Base-by-base conservation (phyloP, 2,329 filamentous ascomycete species). In the Teratosphaeria zuluensis region DNA sequence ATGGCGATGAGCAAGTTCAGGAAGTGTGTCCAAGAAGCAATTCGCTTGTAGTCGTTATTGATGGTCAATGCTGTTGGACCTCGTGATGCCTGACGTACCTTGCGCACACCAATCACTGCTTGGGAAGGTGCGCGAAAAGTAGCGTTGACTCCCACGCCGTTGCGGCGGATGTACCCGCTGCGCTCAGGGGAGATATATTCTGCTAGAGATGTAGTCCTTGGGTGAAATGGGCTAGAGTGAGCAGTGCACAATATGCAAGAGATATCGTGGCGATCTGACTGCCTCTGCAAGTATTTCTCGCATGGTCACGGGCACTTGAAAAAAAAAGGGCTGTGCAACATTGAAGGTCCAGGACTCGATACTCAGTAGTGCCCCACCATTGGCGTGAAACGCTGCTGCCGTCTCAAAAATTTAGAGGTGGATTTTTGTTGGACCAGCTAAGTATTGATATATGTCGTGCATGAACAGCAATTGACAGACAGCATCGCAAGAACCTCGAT, bases 61-160 rank as follows among this genome's bases (percentile, higher is more conserved):
- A 14, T 55, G 53, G 53, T 55, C 53, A 55, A 55, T 55, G 53
- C 53, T 21, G 53, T 35, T 16, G 21, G 53, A 55, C 53, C 53
- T 55, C 53, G 53, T 55, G 53, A 55, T 55, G 53, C 53, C 31
- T 30, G 51, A 30, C 51, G 31, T 46, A 46, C 16, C 14, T 35
- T 7, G 16, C n/a, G 2, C 16, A 46, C 16, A 16, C 16, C n/a
- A 16, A n/a, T 46, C 42, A 46, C 42, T 46, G 42, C 42, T 46
- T 16, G 42, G 42, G 42, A 46, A 46, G 38, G 38, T 46, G 38
- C 7, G 6, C 42, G 14, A 19, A 46, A 46, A 46, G 42, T 46
- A 16, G n/a, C 8, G 42, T 46, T 46, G 42, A 19, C 42, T 46
- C 42, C 12, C 4, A 2, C 24, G 9, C 19, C 19, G 42, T 48